phyloP scores from a whole-genome alignment of 2,329 filamentous ascomycete genomes.

The Neofusicoccum parvum region DNA sequence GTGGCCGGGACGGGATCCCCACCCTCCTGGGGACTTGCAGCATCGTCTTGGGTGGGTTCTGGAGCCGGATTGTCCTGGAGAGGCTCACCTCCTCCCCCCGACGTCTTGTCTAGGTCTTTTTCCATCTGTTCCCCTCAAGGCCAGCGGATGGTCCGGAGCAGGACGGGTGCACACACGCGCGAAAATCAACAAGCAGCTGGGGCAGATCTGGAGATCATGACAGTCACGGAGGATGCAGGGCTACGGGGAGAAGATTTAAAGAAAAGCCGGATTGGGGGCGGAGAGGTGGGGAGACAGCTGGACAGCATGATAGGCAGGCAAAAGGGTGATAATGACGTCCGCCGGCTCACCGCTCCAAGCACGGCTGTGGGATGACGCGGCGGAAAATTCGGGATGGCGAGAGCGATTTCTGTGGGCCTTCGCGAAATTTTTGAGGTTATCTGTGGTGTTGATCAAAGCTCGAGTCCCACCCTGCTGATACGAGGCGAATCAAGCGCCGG shows the following conservation, averaged over 20 bases:
- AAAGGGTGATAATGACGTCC: not conserved
- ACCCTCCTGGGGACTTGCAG: not conserved
- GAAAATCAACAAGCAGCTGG: not conserved
- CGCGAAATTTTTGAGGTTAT: not conserved
- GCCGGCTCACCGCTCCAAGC: not conserved
- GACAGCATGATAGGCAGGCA: not conserved
- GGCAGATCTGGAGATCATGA: not conserved
- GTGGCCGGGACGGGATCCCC: not conserved
- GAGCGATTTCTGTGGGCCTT: not conserved
- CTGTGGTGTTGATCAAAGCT: conserved; percentile 5
- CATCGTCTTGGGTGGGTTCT: not conserved
- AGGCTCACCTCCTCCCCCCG: not conserved
- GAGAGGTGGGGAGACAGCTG: not conserved
- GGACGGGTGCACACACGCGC: not conserved
- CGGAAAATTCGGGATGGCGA: not conserved
- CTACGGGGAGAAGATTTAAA: not conserved
- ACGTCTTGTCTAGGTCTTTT: not conserved
- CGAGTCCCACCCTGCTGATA: not conserved
- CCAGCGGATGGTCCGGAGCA: not conserved
- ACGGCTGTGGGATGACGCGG: not conserved
- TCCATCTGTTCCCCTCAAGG: not conserved
- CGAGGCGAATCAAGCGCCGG: not conserved
- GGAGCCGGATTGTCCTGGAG: not conserved
- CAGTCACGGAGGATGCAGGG: not conserved
- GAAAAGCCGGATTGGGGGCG: not conserved